A percentile compares a stretch with the other conserved stretches of the same genome.
Conservation (phyloP, 2,329 filamentous ascomycete species). For the Cyclaneusma minus region DNA sequence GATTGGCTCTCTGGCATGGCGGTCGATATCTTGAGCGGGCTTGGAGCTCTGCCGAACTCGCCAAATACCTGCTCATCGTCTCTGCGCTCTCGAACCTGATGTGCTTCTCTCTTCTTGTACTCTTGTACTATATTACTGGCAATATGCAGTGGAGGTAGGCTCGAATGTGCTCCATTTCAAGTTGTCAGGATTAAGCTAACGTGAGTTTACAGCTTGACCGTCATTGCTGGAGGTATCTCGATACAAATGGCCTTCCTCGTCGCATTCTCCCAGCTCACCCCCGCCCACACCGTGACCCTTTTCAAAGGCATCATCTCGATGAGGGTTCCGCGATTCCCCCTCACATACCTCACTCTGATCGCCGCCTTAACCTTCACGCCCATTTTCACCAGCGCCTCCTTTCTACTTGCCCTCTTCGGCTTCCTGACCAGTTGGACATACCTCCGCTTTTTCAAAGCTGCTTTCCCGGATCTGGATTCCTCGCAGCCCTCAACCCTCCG, state of each 20-base stretch:
- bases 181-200: constrained; percentile 5
- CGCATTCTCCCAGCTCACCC: constrained; percentile 93
- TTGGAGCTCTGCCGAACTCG: constrained; percentile 85
- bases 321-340: constrained; percentile 57
- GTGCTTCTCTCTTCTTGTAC: constrained; percentile 56
- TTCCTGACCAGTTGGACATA: constrained; percentile 89
- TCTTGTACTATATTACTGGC: constrained; percentile 56
- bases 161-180: constrained; percentile 3
- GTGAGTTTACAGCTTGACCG: constrained; percentile 43
- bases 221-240: constrained; percentile 77
- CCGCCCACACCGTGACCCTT: constrained; percentile 89
- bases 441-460: constrained; percentile 81
- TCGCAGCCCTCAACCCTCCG: constrained; percentile 48
- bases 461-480: constrained; percentile 52
- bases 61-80: constrained; percentile 70
- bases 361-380: constrained; percentile 50
- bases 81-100: constrained; percentile 68
- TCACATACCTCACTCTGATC: constrained; percentile 62
- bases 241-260: constrained; percentile 90
- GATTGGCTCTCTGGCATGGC: constrained; percentile 72
- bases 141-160: constrained; percentile 55
- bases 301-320: constrained; percentile 80
- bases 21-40: constrained; percentile 91
- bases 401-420: constrained; percentile 66
- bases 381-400: constrained; percentile 50